Base-by-base conservation (phyloP, 1,284 basidiomycete genomes). In the Sparassis latifolia region DNA sequence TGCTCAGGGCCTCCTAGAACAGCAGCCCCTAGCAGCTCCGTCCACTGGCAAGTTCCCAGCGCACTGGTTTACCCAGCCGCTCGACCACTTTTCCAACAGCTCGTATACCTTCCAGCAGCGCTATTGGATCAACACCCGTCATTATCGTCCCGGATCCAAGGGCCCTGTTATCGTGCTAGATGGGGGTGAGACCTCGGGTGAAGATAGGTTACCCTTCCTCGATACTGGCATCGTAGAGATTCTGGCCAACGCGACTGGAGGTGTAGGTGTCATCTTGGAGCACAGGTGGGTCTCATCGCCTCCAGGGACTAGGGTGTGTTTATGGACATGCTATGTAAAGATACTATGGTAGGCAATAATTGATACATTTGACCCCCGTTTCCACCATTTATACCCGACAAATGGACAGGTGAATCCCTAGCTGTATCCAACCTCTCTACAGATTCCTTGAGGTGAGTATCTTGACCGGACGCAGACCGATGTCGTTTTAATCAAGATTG, bases 91-190 rank as follows among this genome's bases (percentile, higher is more conserved):
- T 55, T 71, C 75, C 39, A 64, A 67, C 27, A 69, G 70, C 27
- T 69, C 70, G 28, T 72, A 75, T 49, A 83, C 77, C 2, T 91
- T 85, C 66, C 66, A 70, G 45, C 88, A 91, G 62, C 77, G 89
- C 30, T 97, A 93, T 69, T 98, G 94, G 92, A 76, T 94, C 44
- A 93, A 86, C 63, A 79, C 80, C n/a, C 79, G 86, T 33, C 82
- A 91, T 66, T 97, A 96, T 68, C 75, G 79, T 52, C 75, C 84
- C 0, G 77, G 83, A 9, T 69, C 76, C 2, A 81, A 83, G 44
- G 86, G 82, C 3, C 92, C 92, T 0, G 84, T 95, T 30, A 82
- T 89, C 61, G 77, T 92, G 7, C 69, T 94, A 45, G 88, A 94
- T 64, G 87, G 89, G 27, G 92, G 92, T 6, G 92, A 95, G 69